Evolutionary conservation across 768 basidiomycete species (phyloP).

Genomic region (Lyophyllum atratum): DNA sequence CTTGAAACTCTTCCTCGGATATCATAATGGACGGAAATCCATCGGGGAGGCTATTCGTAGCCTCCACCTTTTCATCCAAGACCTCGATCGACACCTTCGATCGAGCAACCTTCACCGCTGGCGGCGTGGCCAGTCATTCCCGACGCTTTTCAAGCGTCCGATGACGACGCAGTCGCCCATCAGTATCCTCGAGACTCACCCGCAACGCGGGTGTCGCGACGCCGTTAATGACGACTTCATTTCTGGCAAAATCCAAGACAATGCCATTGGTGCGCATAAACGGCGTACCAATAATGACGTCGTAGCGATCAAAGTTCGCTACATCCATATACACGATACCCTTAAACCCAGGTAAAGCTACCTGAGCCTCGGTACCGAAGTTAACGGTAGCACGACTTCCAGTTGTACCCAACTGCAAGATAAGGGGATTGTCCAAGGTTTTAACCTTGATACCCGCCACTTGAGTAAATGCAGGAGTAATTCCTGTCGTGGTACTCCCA

Average conservation of each 20-base stretch:
- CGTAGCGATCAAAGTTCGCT: conserved; percentile 36
- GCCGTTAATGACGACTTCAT: conserved; percentile 14
- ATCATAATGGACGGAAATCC: neutral
- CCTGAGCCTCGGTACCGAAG: conserved; percentile 20
- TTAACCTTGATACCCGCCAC: conserved; percentile 8
- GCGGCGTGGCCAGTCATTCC: neutral
- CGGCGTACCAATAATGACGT: conserved; percentile 35
- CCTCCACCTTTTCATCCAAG: neutral
- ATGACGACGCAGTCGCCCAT: neutral
- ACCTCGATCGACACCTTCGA: neutral
- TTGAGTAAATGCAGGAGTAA: conserved; percentile 18
- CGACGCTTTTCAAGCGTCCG: conserved; percentile 2
- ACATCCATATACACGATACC: conserved; percentile 29
- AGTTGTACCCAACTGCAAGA: conserved; percentile 33
- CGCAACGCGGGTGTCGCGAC: neutral
- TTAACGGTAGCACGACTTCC: conserved; percentile 31
- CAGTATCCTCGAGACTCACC: neutral
- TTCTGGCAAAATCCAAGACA: conserved; percentile 22
- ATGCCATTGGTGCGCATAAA: conserved; percentile 29
- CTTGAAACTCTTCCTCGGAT: neutral
- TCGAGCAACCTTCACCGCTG: too few relatives aligned
- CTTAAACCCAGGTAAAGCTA: conserved; percentile 13
- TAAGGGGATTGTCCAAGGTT: conserved; percentile 12
- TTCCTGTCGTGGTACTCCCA: conserved; percentile 21
- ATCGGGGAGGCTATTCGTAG: neutral